These are phyloP conservation scores for Teunomyces panamensis DNA, from an alignment of 805 yeast genomes.

Conservation along the genomic window DNA sequence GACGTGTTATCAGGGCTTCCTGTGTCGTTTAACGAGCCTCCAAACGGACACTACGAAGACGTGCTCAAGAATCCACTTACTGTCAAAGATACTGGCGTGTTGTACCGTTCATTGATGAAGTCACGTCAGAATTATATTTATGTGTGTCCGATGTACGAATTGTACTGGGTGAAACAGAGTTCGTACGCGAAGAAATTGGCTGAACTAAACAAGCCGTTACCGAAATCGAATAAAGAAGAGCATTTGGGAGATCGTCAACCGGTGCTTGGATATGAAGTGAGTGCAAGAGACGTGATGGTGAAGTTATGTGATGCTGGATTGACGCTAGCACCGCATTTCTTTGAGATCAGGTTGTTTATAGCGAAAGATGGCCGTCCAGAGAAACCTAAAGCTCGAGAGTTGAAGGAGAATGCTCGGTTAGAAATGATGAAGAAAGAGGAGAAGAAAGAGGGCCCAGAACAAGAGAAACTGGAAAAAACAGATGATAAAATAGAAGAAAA, in stretches of 20 bases:
- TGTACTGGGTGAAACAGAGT: constrained; percentile 77
- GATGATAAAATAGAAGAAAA: background rate
- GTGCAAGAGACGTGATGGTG: constrained; percentile 83
- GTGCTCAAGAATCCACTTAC: constrained; percentile 64
- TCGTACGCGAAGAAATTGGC: constrained; percentile 47
- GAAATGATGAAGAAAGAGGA: constrained; percentile 6
- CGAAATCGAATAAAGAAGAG: constrained; percentile 19
- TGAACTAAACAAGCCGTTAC: constrained; percentile 38
- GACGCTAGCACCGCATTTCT: constrained; percentile 78
- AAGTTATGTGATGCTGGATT: constrained; percentile 76
- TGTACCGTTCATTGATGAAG: constrained; percentile 66
- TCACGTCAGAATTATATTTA: constrained; percentile 58
- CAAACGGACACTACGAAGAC: constrained; percentile 47
- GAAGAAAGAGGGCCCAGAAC: background rate
- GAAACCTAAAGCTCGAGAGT: constrained; percentile 11
- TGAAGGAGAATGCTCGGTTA: constrained; percentile 8
- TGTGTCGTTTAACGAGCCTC: constrained; percentile 61
- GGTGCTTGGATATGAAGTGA: constrained; percentile 39
- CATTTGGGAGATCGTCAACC: constrained; percentile 24
- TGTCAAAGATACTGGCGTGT: constrained; percentile 67
- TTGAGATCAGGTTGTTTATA: constrained; percentile 76
- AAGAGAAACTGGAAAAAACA: background rate
- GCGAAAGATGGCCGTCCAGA: constrained; percentile 70
- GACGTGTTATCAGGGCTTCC: constrained; percentile 67
- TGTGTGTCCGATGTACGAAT: constrained; percentile 70